Base-by-base conservation (phyloP, 345 rosid species). In the Litchi chinensis region DNA sequence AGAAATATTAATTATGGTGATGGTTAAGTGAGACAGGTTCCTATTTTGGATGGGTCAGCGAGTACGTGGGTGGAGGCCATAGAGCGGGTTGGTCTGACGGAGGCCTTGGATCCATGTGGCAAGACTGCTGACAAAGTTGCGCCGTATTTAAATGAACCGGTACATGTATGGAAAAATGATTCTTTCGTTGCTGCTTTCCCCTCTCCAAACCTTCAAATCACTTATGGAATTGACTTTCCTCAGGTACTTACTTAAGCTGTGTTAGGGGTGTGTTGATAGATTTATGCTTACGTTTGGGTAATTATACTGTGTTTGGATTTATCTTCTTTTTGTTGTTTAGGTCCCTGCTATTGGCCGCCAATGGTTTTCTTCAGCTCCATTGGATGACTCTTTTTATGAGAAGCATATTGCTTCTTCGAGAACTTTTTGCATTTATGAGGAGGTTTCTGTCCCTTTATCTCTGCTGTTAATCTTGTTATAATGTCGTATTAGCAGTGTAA, bases 31-130 rank as follows among this genome's bases (percentile, higher is more conserved):
- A 59, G 46, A 70, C 88, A 92, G 98, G 92, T 93, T 82, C 99
- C 98, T 22, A 86, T 93, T 77, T 85, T 91, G 68, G 98, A 95
- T 85, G 99, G 98, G 43, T 95, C 98, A 71, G 98, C 99, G 0
- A 82, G 85, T 76, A 82, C 85, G 50, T 95, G 98, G 99, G 88
- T 87, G 41, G 88, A 90, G 60, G 92, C 87, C 4, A 88, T 95
- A 59, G 87, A 88, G 70, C 75, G 81, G 56, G 93, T 85, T 81
- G 95, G 99, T 24, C 24, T 88, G 74, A 79, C 79, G 59, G 88
- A 62, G 57, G 93, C 99, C 9, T 80, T 71, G 70, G 93, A 88
- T 85, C 78, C 68, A 64, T 15, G 6, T 70, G 95, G 95, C 12
- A 81, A 87, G 73, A 85, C 10, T 73, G 79, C 79, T 56, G 91